phyloP scores from a whole-genome alignment of 23 red algal genomes.

The Rhodosorus marinus region DNA sequence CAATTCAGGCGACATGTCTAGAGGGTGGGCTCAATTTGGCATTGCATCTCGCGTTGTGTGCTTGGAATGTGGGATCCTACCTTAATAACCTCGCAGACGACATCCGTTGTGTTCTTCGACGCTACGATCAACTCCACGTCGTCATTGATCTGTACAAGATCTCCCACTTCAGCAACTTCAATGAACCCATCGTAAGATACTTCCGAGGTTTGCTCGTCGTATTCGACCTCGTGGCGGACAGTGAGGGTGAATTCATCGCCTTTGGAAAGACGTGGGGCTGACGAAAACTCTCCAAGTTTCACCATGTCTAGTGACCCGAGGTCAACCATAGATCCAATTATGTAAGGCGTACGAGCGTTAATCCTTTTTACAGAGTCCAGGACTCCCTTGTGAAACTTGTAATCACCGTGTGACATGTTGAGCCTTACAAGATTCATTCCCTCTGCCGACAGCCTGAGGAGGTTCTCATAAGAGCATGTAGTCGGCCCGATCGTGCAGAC shows the following conservation, averaged over 20 bases:
- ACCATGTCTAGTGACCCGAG: slow-evolving; percentile 81
- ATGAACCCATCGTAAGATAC: slow-evolving; percentile 91
- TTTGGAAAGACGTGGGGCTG: slow-evolving; percentile 22
- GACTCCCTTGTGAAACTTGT: slow-evolving; percentile 72
- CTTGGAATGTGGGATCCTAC: too few relatives aligned
- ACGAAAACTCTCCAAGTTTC: slow-evolving; percentile 62
- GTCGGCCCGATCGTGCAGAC: slow-evolving; percentile 83
- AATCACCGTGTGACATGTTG: slow-evolving; percentile 82
- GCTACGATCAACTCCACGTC: slow-evolving; percentile 73
- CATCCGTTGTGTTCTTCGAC: slow-evolving; percentile 24
- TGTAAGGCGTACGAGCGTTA: slow-evolving; percentile 63
- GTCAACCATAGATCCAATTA: slow-evolving; percentile 77
- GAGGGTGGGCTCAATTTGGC: too few relatives aligned
- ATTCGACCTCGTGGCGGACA: slow-evolving; percentile 63
- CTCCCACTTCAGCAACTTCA: slow-evolving; percentile 46
- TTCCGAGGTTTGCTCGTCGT: slow-evolving; percentile 63
- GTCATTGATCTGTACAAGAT: slow-evolving; percentile 50
- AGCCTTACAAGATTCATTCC: slow-evolving; percentile 92
- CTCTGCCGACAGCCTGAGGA: slow-evolving; percentile 67
- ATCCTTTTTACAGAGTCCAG: slow-evolving; percentile 65
- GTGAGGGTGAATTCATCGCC: slow-evolving; percentile 75
- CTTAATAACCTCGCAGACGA: slow-evolving; percentile 41
- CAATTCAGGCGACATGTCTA: too few relatives aligned
- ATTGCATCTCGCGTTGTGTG: too few relatives aligned
- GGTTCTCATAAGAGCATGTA: slow-evolving; percentile 18